phyloP scores from a whole-genome alignment of 2,329 filamentous ascomycete species.

The Sporothrix globosa region DNA sequence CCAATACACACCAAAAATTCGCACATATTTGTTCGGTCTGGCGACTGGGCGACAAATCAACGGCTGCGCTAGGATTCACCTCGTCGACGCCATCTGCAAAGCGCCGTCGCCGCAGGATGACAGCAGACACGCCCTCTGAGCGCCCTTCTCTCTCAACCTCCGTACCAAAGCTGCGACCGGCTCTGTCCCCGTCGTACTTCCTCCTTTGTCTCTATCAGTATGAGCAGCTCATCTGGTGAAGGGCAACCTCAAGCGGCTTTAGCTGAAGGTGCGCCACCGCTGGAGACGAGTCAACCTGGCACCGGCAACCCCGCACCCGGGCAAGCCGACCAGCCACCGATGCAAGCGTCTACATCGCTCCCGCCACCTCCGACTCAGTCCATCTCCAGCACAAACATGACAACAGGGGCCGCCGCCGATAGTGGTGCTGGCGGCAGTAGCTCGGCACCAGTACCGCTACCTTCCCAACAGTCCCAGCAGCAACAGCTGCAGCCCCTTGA shows the following conservation, averaged over 20 bases:
- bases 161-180: background rate
- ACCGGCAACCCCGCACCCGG: background rate
- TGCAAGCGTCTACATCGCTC: conserved; percentile 10
- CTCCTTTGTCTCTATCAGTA: background rate
- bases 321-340: background rate
- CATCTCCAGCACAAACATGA: conserved; percentile 12
- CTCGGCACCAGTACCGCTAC: background rate
- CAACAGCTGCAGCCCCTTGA: conserved; percentile 51
- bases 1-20: conserved; percentile 3
- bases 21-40: background rate
- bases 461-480: background rate
- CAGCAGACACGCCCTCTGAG: conserved; percentile 20
- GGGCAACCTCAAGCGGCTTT: background rate
- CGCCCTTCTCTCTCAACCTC: background rate
- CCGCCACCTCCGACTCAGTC: conserved; percentile 21
- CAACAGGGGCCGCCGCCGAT: background rate
- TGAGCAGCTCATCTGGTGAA: background rate
- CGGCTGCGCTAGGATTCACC: background rate
- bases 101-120: conserved; percentile 19
- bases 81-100: background rate
- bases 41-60: background rate
- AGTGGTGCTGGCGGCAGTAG: background rate
- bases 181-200: background rate
- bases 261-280: background rate
- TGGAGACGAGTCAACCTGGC: background rate